phyloP scores from a whole-genome alignment of 1,284 basidiomycete genomes.

The Wolfiporia cocos region DNA sequence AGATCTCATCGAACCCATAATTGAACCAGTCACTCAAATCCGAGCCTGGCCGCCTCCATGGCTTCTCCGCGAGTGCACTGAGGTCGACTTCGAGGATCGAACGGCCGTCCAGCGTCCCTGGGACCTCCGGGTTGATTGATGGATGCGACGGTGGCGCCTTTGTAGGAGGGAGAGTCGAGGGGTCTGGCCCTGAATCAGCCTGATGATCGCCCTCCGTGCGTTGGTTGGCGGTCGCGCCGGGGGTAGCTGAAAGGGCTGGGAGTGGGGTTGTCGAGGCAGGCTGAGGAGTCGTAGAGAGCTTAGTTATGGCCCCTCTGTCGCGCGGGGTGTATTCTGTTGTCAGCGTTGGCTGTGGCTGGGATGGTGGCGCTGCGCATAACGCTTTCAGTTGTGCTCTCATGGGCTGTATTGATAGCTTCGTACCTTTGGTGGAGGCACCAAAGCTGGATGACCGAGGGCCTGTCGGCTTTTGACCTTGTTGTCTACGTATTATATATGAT shows the following conservation, averaged over 20 bases:
- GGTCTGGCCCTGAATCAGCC: slow-evolving; percentile 42
- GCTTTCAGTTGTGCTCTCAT: background rate
- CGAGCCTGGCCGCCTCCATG: slow-evolving; percentile 90
- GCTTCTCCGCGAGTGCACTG: slow-evolving; percentile 77
- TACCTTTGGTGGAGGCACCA: slow-evolving; percentile 36
- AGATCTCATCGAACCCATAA: slow-evolving; percentile 97
- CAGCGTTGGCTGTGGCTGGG: slow-evolving; percentile 51
- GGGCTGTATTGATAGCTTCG: background rate
- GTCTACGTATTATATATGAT: slow-evolving; percentile 5
- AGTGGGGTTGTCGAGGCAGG: slow-evolving; percentile 20
- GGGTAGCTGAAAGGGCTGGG: slow-evolving; percentile 22
- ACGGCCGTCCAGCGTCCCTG: slow-evolving; percentile 71
- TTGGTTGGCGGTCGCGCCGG: slow-evolving; percentile 16
- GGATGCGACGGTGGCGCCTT: slow-evolving; percentile 72
- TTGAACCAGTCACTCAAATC: slow-evolving; percentile 99
- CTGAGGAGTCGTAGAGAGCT: slow-evolving; percentile 21
- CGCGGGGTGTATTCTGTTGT: slow-evolving; percentile 90
- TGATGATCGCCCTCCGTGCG: slow-evolving; percentile 18
- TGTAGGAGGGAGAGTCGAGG: slow-evolving; percentile 55
- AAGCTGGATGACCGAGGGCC: slow-evolving; percentile 26
- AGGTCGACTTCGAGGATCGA: slow-evolving; percentile 90
- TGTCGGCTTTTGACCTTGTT: slow-evolving; percentile 22
- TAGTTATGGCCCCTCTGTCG: slow-evolving; percentile 48
- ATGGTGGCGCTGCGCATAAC: slow-evolving; percentile 9
- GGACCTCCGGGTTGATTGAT: slow-evolving; percentile 59